Base-by-base conservation (phyloP, 306 rosid species). In the Begonia peltatifolia region DNA sequence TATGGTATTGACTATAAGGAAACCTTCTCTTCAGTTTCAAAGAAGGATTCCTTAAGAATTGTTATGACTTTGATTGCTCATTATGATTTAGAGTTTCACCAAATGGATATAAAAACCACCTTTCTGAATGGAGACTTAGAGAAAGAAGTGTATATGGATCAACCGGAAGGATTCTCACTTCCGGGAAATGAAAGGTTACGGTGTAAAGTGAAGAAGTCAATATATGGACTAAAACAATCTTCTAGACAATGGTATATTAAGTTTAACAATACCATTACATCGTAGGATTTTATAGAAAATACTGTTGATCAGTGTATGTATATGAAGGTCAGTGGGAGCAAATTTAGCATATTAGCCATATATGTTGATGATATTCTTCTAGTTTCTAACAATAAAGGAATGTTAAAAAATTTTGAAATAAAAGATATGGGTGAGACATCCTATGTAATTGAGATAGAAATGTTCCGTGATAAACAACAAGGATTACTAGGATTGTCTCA, bases 151-250 rank as follows among this genome's bases (percentile, higher is more conserved):
- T 55, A 36, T 13, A 14, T 35, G 17, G 13, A 41, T 41, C 48
- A 55, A 11, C n/a, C 47, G 14, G 49, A 16, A 15, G 13, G 59
- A 1, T 55, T 55, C 36, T 13, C 3, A 6, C 30, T 36, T 42
- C 1, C 23, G 1, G 9, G 16, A 9, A 9, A 25, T 38, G 20
- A 41, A 36, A 14, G 1, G 5, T 8, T 2, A 11, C 6, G 15
- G 25, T 55, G 13, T 5, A 53, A 55, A 9, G 9, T 55, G 5
- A 2, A 38, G 12, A 55, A 41, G 42, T 14, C 59, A n/a, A 41
- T 55, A 14, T 55, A 41, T 42, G 25, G 14, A 55, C 10, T 55
- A 17, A 17, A 38, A 15, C 49, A 55, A n/a, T 49, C 59, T 13
- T 14, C 35, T 0, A 3, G 48, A 11, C 5, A 5, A 9, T 53